These are phyloP conservation scores for Lecanicillium sp. DNA, from an alignment of 2,329 filamentous ascomycete species.

Conservation along the genomic window DNA sequence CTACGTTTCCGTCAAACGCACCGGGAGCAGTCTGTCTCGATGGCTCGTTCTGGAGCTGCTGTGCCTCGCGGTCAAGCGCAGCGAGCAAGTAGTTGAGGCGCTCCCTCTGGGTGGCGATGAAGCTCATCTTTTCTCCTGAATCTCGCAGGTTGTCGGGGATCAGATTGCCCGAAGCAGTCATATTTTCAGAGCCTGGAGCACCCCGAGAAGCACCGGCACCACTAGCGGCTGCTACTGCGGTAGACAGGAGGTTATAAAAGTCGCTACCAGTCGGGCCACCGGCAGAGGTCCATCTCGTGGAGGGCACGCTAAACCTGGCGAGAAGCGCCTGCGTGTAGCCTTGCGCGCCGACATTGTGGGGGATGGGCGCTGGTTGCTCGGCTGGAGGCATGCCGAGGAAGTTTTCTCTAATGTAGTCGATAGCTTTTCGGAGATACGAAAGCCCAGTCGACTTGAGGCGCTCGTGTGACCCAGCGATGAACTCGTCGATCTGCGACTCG, in stretches of 20 bases:
- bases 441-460: slow-evolving; percentile 71
- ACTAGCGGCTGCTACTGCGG: slow-evolving; percentile 61
- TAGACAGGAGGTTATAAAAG: slow-evolving; percentile 71
- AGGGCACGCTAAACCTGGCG: slow-evolving; percentile 78
- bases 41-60: slow-evolving; percentile 41
- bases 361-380: slow-evolving; percentile 30
- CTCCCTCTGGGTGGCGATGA: slow-evolving; percentile 74
- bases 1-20: slow-evolving; percentile 22
- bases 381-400: slow-evolving; percentile 69
- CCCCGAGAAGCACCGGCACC: slow-evolving; percentile 33
- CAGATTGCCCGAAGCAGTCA: slow-evolving; percentile 48
- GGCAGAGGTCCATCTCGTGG: slow-evolving; percentile 51
- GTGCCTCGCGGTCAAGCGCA: slow-evolving; percentile 74
- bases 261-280: slow-evolving; percentile 47
- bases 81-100: slow-evolving; percentile 66
- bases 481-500: slow-evolving; percentile 81
- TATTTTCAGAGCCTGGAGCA: slow-evolving; percentile 17
- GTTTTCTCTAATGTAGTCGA: slow-evolving; percentile 68
- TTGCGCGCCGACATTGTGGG: slow-evolving; percentile 40
- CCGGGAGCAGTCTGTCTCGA: slow-evolving; percentile 24
- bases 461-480: slow-evolving; percentile 78
- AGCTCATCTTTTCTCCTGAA: slow-evolving; percentile 62
- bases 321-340: slow-evolving; percentile 77
- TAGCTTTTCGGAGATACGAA: slow-evolving; percentile 63
- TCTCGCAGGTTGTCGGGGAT: slow-evolving; percentile 64